Percentiles rank a stretch among this genome's conserved stretches.
phyloP scores from a whole-genome alignment of 495 filamentous ascomycete species.

The Hypoxylon perforatum region DNA sequence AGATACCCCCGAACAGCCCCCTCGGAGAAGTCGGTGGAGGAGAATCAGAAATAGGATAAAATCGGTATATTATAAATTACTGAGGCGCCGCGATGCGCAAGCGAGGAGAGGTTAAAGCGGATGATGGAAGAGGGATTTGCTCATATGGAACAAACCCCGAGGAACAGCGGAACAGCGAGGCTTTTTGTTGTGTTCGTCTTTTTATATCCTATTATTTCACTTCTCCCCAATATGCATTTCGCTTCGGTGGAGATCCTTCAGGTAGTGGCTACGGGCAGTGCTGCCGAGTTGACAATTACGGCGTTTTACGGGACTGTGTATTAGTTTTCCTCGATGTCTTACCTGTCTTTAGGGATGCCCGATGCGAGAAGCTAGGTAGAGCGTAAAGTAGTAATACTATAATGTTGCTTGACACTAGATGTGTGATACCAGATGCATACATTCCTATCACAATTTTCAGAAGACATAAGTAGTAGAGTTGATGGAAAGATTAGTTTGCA shows the following conservation, averaged over 20 bases:
- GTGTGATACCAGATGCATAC: too few species aligned
- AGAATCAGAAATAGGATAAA: slow-evolving; percentile 15
- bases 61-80: slow-evolving; percentile 1
- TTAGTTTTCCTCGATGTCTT: too few species aligned
- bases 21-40: slow-evolving; percentile 16
- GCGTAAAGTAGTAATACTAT: too few species aligned
- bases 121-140: slow-evolving; percentile 3
- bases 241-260: not conserved
- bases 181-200: slow-evolving; percentile 9
- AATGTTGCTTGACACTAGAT: too few species aligned
- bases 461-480: too few species aligned
- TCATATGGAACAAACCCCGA: not conserved
- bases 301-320: too few species aligned
- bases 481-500: not conserved
- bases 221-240: slow-evolving; percentile 3
- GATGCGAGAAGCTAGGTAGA: too few species aligned
- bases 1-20: slow-evolving; percentile 21
- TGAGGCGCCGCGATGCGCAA: slow-evolving; percentile 19
- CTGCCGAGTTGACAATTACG: too few species aligned
- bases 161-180: not conserved
- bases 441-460: too few species aligned
- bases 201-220: not conserved
- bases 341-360: too few species aligned
- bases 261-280: too few species aligned
- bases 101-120: not conserved